Evolutionary conservation across 73 alveolate species (phyloP).

Genomic region (Paramecium tetraurelia): DNA sequence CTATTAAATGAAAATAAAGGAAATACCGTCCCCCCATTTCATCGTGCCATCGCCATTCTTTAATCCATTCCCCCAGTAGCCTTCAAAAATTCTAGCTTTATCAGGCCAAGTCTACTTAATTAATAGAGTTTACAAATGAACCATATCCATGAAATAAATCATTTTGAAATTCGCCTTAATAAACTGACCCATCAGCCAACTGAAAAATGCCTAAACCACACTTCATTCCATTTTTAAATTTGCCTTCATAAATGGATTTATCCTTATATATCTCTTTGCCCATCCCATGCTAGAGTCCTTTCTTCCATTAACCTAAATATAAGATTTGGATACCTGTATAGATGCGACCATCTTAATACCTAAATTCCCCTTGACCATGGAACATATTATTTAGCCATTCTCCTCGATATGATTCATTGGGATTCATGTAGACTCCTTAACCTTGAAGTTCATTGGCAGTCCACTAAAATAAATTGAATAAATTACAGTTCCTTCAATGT

Average conservation of each 20-base stretch:
- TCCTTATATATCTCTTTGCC: conserved; percentile 13
- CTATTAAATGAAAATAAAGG: background rate
- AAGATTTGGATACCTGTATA: background rate
- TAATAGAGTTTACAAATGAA: conserved; percentile 14
- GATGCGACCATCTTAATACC: background rate
- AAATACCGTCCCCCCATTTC: conserved; percentile 23
- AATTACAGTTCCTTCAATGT: conserved; percentile 36
- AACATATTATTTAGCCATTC: background rate
- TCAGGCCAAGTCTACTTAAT: background rate
- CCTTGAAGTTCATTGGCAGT: background rate
- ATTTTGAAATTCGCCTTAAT: conserved; percentile 12
- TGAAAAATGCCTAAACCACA: conserved; percentile 42
- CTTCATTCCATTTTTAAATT: background rate
- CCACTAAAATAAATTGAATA: conserved; percentile 3
- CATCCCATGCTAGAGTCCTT: background rate
- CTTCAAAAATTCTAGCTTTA: conserved; percentile 34
- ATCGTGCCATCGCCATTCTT: conserved; percentile 45
- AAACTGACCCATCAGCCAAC: conserved; percentile 29
- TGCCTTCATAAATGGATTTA: conserved; percentile 34
- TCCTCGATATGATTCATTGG: background rate
- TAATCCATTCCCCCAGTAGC: conserved; percentile 52
- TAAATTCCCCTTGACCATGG: background rate
- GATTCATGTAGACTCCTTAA: background rate
- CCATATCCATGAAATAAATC: conserved; percentile 61
- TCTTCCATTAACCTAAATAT: background rate